These are phyloP conservation scores for Neurospora sp. DNA, from an alignment of 495 filamentous ascomycete genomes.

Conservation along the genomic window DNA sequence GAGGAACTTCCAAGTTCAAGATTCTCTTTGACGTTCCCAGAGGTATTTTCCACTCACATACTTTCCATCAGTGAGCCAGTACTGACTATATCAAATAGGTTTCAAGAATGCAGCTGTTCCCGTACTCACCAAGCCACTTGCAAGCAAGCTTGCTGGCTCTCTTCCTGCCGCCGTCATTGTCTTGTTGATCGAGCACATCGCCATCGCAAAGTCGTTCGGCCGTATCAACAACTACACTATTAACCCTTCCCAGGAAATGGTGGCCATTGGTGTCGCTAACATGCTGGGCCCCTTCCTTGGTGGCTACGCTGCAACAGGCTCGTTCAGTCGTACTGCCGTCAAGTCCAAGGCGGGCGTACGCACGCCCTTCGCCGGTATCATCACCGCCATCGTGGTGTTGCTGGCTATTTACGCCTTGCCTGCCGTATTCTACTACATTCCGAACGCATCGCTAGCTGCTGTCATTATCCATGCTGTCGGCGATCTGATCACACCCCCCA, in stretches of 20 bases:
- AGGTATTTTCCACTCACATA: slow-evolving; percentile 34
- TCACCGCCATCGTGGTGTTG: slow-evolving; percentile 80
- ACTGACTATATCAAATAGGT: slow-evolving; percentile 32
- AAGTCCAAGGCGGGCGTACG: slow-evolving; percentile 96
- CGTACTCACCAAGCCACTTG: slow-evolving; percentile 39
- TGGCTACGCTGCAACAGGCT: slow-evolving; percentile 88
- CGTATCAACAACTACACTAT: slow-evolving; percentile 98
- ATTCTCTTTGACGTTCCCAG: slow-evolving; percentile 70
- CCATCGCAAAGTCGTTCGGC: slow-evolving; percentile 98
- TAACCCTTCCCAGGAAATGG: slow-evolving; percentile 91
- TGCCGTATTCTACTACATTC: slow-evolving; percentile 92
- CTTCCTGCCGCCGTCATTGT: slow-evolving; percentile 62
- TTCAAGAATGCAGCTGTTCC: slow-evolving; percentile 80
- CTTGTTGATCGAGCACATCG: slow-evolving; percentile 87
- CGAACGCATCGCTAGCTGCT: slow-evolving; percentile 71
- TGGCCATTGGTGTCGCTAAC: slow-evolving; percentile 89
- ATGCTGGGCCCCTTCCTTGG: slow-evolving; percentile 89
- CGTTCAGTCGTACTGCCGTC: slow-evolving; percentile 95
- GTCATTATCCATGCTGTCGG: slow-evolving; percentile 98
- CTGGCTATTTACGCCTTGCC: slow-evolving; percentile 92
- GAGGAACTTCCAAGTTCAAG: slow-evolving; percentile 44
- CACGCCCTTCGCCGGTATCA: slow-evolving; percentile 83
- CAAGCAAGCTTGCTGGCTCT: slow-evolving; percentile 20
- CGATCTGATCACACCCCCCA: slow-evolving; percentile 88
- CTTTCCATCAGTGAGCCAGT: too few species aligned